phyloP scores from a whole-genome alignment of 164 flowering plant genomes.

The Cinnamomum micranthum region DNA sequence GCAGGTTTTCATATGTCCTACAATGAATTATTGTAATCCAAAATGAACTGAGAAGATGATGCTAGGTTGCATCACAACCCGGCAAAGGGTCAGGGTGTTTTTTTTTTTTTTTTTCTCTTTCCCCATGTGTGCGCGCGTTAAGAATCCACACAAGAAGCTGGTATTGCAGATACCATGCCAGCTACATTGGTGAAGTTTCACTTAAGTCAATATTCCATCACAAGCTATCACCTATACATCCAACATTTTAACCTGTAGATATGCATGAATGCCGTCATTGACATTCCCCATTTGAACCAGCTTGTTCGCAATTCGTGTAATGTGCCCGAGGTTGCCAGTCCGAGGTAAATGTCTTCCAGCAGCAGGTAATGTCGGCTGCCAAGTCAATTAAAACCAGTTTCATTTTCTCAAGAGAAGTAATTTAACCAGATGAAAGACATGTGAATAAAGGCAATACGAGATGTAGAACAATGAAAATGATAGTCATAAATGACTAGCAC shows the following conservation, averaged over 20 bases:
- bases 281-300: slow-evolving; percentile 62
- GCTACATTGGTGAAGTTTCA: background rate
- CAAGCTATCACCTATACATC: background rate
- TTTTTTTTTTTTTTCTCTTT: too few species aligned
- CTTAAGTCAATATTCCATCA: too few species aligned
- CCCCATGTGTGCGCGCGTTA: too few species aligned
- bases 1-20: too few species aligned
- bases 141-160: too few species aligned
- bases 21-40: too few species aligned
- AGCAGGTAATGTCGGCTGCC: slow-evolving; percentile 76
- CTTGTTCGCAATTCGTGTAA: slow-evolving; percentile 83
- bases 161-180: too few species aligned
- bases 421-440: background rate
- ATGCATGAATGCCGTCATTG: slow-evolving; percentile 51
- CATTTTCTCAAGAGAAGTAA: background rate
- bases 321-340: slow-evolving; percentile 79
- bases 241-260: slow-evolving; percentile 53
- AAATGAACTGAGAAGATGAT: too few species aligned
- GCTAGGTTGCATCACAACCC: too few species aligned
- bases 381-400: slow-evolving; percentile 9
- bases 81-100: too few species aligned
- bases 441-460: background rate
- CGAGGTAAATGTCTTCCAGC: slow-evolving; percentile 60
- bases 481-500: background rate
- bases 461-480: background rate